Conservation (phyloP, 805 yeast species). For the Sungouiozyma intestinalis region DNA sequence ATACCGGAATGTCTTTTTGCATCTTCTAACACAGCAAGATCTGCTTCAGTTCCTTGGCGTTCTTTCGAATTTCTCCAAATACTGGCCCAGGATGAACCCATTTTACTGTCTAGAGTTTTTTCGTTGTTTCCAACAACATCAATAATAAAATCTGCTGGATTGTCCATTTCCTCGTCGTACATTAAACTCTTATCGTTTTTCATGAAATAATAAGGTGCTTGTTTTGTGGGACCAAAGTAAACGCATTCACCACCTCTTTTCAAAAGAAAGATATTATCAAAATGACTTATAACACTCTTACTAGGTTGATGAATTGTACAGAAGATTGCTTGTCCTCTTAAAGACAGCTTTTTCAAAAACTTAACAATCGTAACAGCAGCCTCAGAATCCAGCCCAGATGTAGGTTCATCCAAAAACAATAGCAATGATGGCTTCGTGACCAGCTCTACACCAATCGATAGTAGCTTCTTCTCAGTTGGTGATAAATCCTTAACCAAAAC, state of each 20-base stretch:
- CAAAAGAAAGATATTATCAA: slow-evolving; percentile 49
- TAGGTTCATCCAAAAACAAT: slow-evolving; percentile 45
- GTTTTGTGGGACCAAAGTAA: slow-evolving; percentile 66
- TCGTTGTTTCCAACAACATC: slow-evolving; percentile 58
- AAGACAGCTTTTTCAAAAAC: slow-evolving; percentile 39
- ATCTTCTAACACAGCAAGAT: slow-evolving; percentile 10
- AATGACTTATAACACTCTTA: slow-evolving; percentile 47
- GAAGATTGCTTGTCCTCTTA: slow-evolving; percentile 46
- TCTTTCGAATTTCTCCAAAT: slow-evolving; percentile 18
- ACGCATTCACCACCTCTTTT: slow-evolving; percentile 63
- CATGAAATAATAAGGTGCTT: slow-evolving; percentile 42
- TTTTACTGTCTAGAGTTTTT: slow-evolving; percentile 38
- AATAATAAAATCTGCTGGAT: slow-evolving; percentile 69
- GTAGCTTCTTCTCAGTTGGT: slow-evolving; percentile 44
- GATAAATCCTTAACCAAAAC: slow-evolving; percentile 43
- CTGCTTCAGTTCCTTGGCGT: slow-evolving; percentile 3
- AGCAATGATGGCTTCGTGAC: slow-evolving; percentile 45
- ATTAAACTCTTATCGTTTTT: slow-evolving; percentile 46
- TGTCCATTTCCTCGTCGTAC: slow-evolving; percentile 39
- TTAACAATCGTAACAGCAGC: slow-evolving; percentile 51
- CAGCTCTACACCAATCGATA: slow-evolving; percentile 46
- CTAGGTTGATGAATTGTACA: slow-evolving; percentile 64
- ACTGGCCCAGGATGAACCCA: slow-evolving; percentile 24
- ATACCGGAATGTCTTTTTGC: slow-evolving; percentile 11
- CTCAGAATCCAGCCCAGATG: slow-evolving; percentile 50